Percentiles rank a stretch among this genome's conserved stretches.
phyloP scores from a whole-genome alignment of 176 grass and related monocot species.

The Stipa capillata region DNA sequence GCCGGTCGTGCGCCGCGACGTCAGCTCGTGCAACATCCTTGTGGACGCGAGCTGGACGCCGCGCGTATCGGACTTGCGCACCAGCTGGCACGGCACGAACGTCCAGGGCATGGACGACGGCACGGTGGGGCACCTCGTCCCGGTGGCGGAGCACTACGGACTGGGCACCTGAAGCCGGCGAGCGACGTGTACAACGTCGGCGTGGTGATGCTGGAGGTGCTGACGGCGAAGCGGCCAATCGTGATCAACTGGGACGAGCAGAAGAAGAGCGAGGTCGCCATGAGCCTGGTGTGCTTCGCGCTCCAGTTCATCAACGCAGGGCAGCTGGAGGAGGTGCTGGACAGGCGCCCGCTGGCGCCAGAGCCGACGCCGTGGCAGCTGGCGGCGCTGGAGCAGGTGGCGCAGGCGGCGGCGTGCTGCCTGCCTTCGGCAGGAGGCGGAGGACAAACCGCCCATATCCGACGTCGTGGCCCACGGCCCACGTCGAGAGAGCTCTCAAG shows the following conservation, averaged over 20 bases:
- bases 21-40: not conserved
- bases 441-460: not conserved
- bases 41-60: not conserved
- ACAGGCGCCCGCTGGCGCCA: not conserved
- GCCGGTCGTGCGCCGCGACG: not conserved
- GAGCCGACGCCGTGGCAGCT: not conserved
- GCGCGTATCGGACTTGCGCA: not conserved
- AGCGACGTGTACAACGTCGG: conserved; percentile 75
- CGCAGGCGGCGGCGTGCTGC: not conserved
- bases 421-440: not conserved
- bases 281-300: not conserved
- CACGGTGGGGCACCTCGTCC: not conserved
- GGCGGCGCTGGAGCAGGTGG: not conserved
- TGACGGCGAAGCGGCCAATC: conserved; percentile 35
- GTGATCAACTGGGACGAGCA: not conserved
- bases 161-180: not conserved
- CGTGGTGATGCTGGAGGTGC: conserved; percentile 53
- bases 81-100: not conserved
- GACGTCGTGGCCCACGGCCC: not conserved
- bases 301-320: not conserved
- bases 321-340: not conserved
- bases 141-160: not conserved
- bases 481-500: not conserved
- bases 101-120: not conserved
- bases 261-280: not conserved